Conservation (phyloP, 2,329 filamentous ascomycete species). For the Aspergillus eucalypticola region DNA sequence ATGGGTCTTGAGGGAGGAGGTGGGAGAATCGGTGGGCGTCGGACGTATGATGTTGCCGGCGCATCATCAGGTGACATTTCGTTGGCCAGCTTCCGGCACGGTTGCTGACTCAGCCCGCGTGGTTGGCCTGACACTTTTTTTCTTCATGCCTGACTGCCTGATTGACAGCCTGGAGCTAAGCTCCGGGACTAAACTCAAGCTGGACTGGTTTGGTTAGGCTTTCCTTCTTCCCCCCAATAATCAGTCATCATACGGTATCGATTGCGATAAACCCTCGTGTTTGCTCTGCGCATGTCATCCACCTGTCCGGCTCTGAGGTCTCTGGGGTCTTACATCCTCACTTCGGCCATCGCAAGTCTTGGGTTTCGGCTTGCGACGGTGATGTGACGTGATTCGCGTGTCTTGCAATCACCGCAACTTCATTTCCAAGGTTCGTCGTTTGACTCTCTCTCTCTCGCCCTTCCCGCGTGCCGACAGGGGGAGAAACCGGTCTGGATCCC, state of each 20-base stretch:
- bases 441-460: neutral
- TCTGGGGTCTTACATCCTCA: neutral
- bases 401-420: slow-evolving; percentile 4
- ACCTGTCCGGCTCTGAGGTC: slow-evolving; percentile 6
- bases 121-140: neutral
- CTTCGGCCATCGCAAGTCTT: neutral
- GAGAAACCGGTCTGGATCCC: neutral
- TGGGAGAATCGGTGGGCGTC: slow-evolving; percentile 33
- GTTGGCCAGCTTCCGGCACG: slow-evolving; percentile 18
- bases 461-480: neutral
- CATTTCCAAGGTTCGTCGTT: slow-evolving; percentile 17
- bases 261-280: neutral
- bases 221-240: neutral
- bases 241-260: neutral
- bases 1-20: slow-evolving; percentile 20
- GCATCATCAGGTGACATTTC: slow-evolving; percentile 32
- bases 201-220: neutral
- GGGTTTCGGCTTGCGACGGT: slow-evolving; percentile 6
- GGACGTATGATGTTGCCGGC: slow-evolving; percentile 37
- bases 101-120: slow-evolving; percentile 22
- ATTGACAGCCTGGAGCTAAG: neutral
- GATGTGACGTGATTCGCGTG: slow-evolving; percentile 5
- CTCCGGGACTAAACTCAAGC: neutral
- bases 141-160: neutral
- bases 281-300: neutral